A percentile compares a stretch with the other conserved stretches of the same genome.
phyloP scores from a whole-genome alignment of 495 filamentous ascomycete species.

The Penicillium cataractarum region DNA sequence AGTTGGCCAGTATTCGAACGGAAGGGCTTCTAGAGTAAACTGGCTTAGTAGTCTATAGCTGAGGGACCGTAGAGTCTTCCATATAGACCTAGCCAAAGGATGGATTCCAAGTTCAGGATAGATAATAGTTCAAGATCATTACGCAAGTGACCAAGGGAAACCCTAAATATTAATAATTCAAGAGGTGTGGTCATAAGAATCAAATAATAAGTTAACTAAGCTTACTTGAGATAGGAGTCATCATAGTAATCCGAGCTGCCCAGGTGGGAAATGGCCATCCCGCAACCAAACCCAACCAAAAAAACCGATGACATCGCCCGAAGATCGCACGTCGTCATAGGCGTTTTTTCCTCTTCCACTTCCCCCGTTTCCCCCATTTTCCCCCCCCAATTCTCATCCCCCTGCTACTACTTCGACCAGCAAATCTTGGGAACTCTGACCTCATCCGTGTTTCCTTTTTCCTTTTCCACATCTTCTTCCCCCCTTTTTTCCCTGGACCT shows the following conservation, averaged over 20 bases:
- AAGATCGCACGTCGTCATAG: slow-evolving; percentile 32
- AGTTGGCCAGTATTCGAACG: neutral
- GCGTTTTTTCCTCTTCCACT: slow-evolving; percentile 13
- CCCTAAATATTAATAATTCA: neutral
- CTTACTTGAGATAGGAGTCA: too few relatives aligned
- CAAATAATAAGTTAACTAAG: too few relatives aligned
- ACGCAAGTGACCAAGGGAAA: neutral
- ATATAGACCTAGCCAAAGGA: neutral
- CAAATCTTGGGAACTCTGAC: slow-evolving; percentile 4
- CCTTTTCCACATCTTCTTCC: neutral
- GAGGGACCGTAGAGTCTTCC: too few relatives aligned
- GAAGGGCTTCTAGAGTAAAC: neutral
- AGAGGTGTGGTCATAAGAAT: neutral
- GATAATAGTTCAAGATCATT: neutral
- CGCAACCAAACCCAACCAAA: slow-evolving; percentile 8
- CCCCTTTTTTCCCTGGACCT: neutral
- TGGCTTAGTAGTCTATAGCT: neutral
- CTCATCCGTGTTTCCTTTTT: slow-evolving; percentile 1
- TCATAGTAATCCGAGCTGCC: too few relatives aligned
- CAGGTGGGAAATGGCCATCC: neutral
- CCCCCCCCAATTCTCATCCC: neutral
- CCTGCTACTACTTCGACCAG: neutral
- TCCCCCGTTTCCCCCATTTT: slow-evolving; percentile 9
- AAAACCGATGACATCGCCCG: slow-evolving; percentile 33
- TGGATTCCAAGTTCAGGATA: neutral